Percentiles rank a stretch among this genome's conserved stretches.
phyloP scores from a whole-genome alignment of 2,329 filamentous ascomycete genomes.

The Alternaria gaisen region DNA sequence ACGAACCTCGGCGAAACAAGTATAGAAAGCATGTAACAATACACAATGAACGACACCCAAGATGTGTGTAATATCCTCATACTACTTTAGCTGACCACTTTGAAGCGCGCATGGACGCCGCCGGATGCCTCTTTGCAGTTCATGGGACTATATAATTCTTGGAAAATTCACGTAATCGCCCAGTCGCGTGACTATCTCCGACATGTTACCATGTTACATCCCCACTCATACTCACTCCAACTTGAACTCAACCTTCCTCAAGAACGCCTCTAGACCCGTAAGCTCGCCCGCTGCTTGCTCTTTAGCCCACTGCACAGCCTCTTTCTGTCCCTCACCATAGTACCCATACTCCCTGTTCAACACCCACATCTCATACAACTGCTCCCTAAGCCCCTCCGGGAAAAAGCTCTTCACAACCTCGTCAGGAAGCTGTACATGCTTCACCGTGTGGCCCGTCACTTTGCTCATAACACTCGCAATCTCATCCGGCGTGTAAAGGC shows the following conservation, averaged over 20 bases:
- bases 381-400: conserved; percentile 25
- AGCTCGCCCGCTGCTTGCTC: conserved; percentile 34
- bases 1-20: neutral
- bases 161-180: neutral
- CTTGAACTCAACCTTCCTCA: conserved; percentile 28
- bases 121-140: no score
- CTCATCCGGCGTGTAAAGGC: conserved; percentile 53
- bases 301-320: conserved; percentile 37
- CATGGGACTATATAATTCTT: accelerated
- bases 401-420: conserved; percentile 39
- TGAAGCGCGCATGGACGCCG: neutral
- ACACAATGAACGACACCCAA: neutral
- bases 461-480: conserved; percentile 52
- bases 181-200: accelerated
- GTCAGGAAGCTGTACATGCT: conserved; percentile 34
- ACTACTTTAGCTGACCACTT: neutral
- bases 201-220: neutral
- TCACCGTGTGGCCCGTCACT: conserved; percentile 52
- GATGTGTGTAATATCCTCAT: accelerated
- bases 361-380: conserved; percentile 40
- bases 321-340: conserved; percentile 34
- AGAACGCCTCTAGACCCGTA: conserved; percentile 40
- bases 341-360: conserved; percentile 42
- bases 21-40: neutral
- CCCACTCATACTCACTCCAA: conserved; percentile 28